phyloP scores from a whole-genome alignment of 148 eudicot genomes.

The Camellia japonica region DNA sequence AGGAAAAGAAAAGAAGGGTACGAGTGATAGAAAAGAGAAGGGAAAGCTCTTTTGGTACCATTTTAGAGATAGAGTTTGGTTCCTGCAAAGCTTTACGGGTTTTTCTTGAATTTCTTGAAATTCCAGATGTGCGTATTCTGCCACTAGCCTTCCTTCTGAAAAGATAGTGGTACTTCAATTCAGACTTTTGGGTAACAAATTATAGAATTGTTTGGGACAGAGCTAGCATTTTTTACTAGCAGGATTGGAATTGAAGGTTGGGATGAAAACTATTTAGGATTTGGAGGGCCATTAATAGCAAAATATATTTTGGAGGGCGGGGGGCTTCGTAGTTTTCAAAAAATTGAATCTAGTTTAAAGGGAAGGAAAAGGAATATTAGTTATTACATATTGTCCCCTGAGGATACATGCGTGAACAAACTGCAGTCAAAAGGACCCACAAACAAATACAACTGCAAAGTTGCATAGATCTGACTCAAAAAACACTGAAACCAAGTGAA shows the following conservation, averaged over 20 bases:
- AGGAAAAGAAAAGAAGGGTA: conserved; percentile 15
- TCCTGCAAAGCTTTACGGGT: conserved; percentile 46
- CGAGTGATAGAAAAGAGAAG: conserved; percentile 1
- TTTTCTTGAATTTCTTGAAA: conserved; percentile 50
- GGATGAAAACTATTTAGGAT: neutral
- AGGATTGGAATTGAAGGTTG: neutral
- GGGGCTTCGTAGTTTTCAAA: neutral
- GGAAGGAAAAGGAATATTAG: neutral
- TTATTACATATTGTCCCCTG: neutral
- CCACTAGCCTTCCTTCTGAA: conserved; percentile 45
- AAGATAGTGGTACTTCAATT: neutral
- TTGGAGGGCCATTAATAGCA: neutral
- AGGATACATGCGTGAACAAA: neutral
- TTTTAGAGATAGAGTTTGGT: conserved; percentile 45
- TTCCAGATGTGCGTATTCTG: conserved; percentile 40
- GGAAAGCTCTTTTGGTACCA: conserved; percentile 40
- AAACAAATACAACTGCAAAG: neutral
- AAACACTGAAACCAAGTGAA: neutral
- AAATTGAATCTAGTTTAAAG: neutral
- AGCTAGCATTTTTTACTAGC: neutral
- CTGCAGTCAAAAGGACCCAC: neutral
- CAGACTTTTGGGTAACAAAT: neutral
- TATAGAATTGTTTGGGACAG: neutral
- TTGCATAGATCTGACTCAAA: conserved; percentile 1
- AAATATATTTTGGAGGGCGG: neutral